phyloP scores from a whole-genome alignment of 2,329 filamentous ascomycete species.

The Alternaria panax region DNA sequence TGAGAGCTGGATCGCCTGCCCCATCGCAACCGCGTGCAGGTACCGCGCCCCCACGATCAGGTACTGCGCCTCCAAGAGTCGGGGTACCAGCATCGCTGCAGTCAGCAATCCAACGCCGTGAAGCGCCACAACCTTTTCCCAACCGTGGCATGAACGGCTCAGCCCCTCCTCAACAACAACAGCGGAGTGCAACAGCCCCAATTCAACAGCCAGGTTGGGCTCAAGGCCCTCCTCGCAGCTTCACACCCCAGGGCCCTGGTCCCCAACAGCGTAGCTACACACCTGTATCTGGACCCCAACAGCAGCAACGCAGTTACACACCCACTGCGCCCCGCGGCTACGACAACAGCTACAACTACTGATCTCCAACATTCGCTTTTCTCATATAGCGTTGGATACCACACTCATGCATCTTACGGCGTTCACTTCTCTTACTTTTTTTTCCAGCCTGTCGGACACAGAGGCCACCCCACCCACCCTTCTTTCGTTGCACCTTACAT shows the following conservation, averaged over 20 bases:
- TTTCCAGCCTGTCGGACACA: constrained; percentile 24
- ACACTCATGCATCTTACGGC: constrained; percentile 21
- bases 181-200: constrained; percentile 47
- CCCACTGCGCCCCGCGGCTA: constrained; percentile 19
- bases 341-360: constrained; percentile 27
- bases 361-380: constrained; percentile 11
- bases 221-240: constrained; percentile 16
- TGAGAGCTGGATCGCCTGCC: constrained; percentile 43
- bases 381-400: constrained; percentile 14
- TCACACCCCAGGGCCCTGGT: constrained; percentile 10
- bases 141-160: constrained; percentile 37
- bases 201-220: constrained; percentile 40
- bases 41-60: constrained; percentile 35
- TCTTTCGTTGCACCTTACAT: constrained; percentile 3
- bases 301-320: constrained; percentile 2
- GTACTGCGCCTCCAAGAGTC: constrained; percentile 39
- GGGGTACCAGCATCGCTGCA: constrained; percentile 45
- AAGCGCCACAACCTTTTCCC: constrained; percentile 43
- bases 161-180: constrained; percentile 34
- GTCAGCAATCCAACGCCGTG: constrained; percentile 48
- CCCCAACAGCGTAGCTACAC: constrained; percentile 20
- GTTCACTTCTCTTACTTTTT: constrained; percentile 22
- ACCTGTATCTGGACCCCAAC: constrained; percentile 5
- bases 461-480: constrained; percentile 7
- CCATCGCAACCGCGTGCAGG: constrained; percentile 26